Base-by-base conservation (phyloP, 352 stramenopile genomes). In the Pythium folliculosum region DNA sequence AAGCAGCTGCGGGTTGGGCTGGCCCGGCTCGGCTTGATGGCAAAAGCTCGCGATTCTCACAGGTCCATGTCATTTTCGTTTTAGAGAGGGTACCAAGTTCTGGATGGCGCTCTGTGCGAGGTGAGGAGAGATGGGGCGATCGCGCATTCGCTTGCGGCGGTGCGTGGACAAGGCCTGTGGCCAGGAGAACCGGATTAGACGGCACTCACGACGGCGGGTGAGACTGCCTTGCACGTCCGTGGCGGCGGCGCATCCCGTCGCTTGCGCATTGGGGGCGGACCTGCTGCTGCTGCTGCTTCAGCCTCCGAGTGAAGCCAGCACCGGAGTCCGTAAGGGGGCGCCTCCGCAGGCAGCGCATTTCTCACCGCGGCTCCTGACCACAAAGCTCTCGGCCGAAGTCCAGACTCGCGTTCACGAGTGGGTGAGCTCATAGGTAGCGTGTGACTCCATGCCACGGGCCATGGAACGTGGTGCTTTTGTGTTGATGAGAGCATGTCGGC, bases 71-170 rank as follows among this genome's bases (percentile, higher is more conserved):
- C 7, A 19, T n/a, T 60, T 30, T 54, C 55, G 40, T 1, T 21
- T 70, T 66, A 21, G 40, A 62, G 5, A 56, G 65, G 65, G 65
- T 57, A 35, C 1, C 38, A 66, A 71, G 40, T 71, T 66, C 57
- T 65, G 48, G 21, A 68, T 47, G 40, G n/a, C 17, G 1, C 12
- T 47, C 40, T 47, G 40, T n/a, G 40, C 17, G 40, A n/a, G 27
- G 21, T 32, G 27, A 30, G 37, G 27, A 38, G 45, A 64, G 47
- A 49, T 64, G 44, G 25, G 35, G 43, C 62, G 53, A 53, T 63
- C 60, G 62, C 53, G 52, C 51, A 67, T 67, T 53, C 38, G 50
- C 5, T 48, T 60, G 40, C 5, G 27, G 40, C 21, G 21, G 35
- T 10, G 40, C n/a, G n/a, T 44, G 37, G 44, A 53, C 30, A 23